Percentiles rank a stretch among this genome's conserved stretches.
Conservation (phyloP, 163 green algal species). For the Chlorella variabilis region DNA sequence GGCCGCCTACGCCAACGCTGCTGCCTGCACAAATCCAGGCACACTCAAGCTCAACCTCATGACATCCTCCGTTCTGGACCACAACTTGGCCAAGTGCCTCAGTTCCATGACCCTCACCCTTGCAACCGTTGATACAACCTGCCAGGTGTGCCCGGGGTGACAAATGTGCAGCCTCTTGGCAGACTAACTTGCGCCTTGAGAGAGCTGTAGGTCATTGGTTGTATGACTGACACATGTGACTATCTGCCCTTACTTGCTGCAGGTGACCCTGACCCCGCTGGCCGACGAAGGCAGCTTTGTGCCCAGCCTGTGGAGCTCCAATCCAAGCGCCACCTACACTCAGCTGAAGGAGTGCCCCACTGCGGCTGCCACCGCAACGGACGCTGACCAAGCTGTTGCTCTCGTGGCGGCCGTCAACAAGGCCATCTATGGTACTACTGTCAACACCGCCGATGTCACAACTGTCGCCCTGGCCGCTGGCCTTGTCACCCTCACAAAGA, state of each 20-base stretch:
- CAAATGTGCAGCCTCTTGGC: not conserved
- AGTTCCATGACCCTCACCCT: not conserved
- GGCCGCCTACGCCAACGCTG: not conserved
- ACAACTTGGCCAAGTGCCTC: conserved; percentile 24
- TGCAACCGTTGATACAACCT: not conserved
- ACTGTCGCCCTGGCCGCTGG: too few relatives aligned
- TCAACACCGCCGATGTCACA: not conserved
- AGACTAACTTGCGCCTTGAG: not conserved
- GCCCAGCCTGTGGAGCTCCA: not conserved
- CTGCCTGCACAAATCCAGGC: conserved; percentile 1
- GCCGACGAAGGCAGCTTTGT: not conserved
- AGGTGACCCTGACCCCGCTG: conserved; percentile 4
- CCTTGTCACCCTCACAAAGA: too few relatives aligned
- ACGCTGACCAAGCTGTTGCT: not conserved
- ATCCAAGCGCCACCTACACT: not conserved
- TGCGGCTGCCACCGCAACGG: not conserved
- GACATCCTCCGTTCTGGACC: not conserved
- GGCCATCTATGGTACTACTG: not conserved
- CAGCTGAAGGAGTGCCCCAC: not conserved
- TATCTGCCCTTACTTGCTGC: not conserved
- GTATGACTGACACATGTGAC: too few relatives aligned
- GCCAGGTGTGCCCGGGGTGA: not conserved
- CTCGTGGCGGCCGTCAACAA: not conserved
- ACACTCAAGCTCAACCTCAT: not conserved
- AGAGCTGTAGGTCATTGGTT: too few relatives aligned